Percentiles rank a stretch among this genome's conserved stretches.
Conservation (phyloP, 768 basidiomycete genomes). For the Macrolepiota fuliginosa region DNA sequence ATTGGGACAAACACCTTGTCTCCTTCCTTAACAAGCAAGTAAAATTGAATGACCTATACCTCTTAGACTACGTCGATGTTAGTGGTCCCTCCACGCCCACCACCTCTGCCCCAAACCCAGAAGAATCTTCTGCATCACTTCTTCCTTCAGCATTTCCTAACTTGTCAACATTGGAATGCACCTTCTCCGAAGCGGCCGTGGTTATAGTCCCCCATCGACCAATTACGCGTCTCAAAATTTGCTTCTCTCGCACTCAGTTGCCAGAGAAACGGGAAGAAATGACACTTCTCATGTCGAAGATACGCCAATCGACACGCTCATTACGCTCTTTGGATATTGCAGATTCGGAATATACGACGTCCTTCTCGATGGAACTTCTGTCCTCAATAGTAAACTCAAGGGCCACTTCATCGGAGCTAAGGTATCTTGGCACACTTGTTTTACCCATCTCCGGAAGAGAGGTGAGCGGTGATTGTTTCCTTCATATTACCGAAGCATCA, state of each 20-base stretch:
- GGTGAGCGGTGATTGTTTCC: conserved; percentile 32
- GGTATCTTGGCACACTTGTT: conserved; percentile 63
- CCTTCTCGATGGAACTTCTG: conserved; percentile 55
- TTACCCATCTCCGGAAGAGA: conserved; percentile 56
- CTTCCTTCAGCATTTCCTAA: conserved; percentile 39
- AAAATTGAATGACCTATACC: conserved; percentile 47
- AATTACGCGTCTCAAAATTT: conserved; percentile 63
- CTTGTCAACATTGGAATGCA: conserved; percentile 59
- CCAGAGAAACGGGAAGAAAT: conserved; percentile 54
- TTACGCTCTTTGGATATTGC: conserved; percentile 59
- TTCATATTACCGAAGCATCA: conserved; percentile 6
- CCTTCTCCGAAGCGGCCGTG: conserved; percentile 62
- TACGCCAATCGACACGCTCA: conserved; percentile 41
- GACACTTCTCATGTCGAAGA: conserved; percentile 40
- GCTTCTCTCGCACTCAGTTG: conserved; percentile 53
- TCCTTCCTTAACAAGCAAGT: conserved; percentile 49
- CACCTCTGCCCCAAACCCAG: conserved; percentile 19
- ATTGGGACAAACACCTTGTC: conserved; percentile 58
- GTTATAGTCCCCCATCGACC: conserved; percentile 57
- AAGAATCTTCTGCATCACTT: conserved; percentile 19
- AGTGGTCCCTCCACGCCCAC: conserved; percentile 21
- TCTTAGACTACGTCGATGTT: conserved; percentile 40
- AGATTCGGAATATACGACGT: conserved; percentile 54
- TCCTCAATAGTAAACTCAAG: conserved; percentile 34
- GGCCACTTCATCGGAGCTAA: conserved; percentile 36